Evolutionary conservation across 345 rosid genomes (phyloP), one percentile per base, ranked within the genome.

Genomic region (Triadica sebifera): DNA sequence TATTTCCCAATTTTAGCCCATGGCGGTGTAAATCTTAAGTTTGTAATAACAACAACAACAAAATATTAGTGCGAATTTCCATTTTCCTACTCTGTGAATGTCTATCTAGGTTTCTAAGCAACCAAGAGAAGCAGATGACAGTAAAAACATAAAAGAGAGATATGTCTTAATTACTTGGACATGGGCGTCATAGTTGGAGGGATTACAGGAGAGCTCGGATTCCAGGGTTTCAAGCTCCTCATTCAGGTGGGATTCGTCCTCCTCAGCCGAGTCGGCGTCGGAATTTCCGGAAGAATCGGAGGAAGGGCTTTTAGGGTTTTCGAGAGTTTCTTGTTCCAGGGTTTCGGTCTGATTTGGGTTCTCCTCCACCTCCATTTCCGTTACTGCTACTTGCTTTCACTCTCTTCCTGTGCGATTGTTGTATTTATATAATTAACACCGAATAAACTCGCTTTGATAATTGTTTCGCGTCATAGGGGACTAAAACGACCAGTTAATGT

Each of bases 161-260:
- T 45, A 15, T 13, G 13, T 3, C 8, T n/a, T 1, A 10, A 9
- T 76, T 87, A 90, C 98, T 74, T 90, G 88, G 66, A 86, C 84
- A 78, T 90, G 89, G 22, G 84, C 73, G 61, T 94, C 93, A 78
- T 94, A 92, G 86, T 89, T 85, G 81, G 88, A 81, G n/a, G 97
- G 93, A 63, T 90, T 86, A 43, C 60, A 25, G 65, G 88, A 83
- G 74, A 94, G 91, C 70, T 86, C 86, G 9, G 84, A 73, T 65
- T 88, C 92, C 13, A 90, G 83, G 82, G 81, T 63, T 88, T 81
- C 78, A 50, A 90, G 84, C 79, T 88, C 84, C 38, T 73, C 81
- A n/a, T 71, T 84, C 74, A 74, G 89, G 64, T 83, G 79, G 7
- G 88, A 78, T 49, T 87, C 94, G 57, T 85, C 91, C n/a, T 91